Evolutionary conservation across 2,329 filamentous ascomycete genomes (phyloP).

Genomic region (Aspergillus felis): DNA sequence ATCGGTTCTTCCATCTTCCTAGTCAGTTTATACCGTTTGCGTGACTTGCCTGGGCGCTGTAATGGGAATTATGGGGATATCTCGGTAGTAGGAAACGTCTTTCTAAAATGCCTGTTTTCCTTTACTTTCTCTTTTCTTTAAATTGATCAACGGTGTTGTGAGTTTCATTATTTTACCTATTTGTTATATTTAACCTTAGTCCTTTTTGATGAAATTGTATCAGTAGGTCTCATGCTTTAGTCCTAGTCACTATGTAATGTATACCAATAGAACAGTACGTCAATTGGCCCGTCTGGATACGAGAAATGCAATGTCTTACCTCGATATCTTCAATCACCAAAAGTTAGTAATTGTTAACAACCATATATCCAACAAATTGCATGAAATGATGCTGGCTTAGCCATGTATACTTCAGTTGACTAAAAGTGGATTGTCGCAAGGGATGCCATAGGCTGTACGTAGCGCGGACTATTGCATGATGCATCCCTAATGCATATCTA

Average conservation of each 20-base stretch:
- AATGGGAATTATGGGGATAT: slow-evolving; percentile 37
- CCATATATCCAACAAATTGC: too few relatives aligned
- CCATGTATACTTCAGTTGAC: not conserved
- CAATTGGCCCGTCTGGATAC: too few relatives aligned
- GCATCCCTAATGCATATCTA: too few relatives aligned
- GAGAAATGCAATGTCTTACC: too few relatives aligned
- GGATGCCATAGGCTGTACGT: too few relatives aligned
- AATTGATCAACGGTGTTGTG: not conserved
- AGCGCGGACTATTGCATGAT: not conserved
- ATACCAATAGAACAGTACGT: too few relatives aligned
- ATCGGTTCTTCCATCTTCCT: slow-evolving; percentile 8
- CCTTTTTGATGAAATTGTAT: not conserved
- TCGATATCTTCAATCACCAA: too few relatives aligned
- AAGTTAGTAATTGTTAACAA: too few relatives aligned
- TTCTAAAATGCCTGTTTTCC: slow-evolving; percentile 33
- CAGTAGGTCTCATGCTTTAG: not conserved
- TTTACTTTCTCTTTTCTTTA: slow-evolving; percentile 7
- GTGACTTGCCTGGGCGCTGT: slow-evolving; percentile 36
- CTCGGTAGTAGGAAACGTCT: slow-evolving; percentile 31
- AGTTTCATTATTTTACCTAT: not conserved
- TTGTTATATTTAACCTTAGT: not conserved
- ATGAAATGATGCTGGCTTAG: not conserved
- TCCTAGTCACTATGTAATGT: not conserved
- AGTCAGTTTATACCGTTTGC: slow-evolving; percentile 19
- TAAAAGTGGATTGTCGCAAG: not conserved